Percentiles rank a stretch among this genome's conserved stretches.
Conservation (phyloP, 768 basidiomycete species). For the Pilatotrama ljubarskyi region DNA sequence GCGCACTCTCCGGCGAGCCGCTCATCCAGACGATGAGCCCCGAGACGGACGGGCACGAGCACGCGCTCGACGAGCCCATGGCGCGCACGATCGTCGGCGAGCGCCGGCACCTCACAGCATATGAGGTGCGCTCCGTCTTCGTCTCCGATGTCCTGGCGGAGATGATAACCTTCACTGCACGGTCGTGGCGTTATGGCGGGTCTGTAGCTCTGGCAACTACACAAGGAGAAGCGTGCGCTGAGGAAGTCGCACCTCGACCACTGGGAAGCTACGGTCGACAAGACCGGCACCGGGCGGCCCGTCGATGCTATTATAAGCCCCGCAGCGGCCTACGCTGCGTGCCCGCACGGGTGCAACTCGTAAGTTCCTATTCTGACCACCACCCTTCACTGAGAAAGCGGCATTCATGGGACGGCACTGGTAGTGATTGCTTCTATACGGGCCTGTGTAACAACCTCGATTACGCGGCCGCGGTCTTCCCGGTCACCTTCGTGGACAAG, state of each 20-base stretch:
- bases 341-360: slow-evolving; percentile 47
- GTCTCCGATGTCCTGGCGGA: too few relatives aligned
- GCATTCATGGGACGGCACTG: slow-evolving; percentile 16
- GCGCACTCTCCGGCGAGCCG: slow-evolving; percentile 45
- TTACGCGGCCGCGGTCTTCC: slow-evolving; percentile 45
- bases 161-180: too few relatives aligned
- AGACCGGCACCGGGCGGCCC: slow-evolving; percentile 49
- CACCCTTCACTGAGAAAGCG: slow-evolving; percentile 3
- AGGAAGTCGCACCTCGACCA: slow-evolving; percentile 49
- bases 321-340: slow-evolving; percentile 42
- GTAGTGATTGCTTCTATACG: slow-evolving; percentile 46
- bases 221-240: slow-evolving; percentile 40
- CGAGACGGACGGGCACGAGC: slow-evolving; percentile 32
- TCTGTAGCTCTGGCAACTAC: slow-evolving; percentile 48
- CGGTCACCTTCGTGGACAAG: slow-evolving; percentile 49
- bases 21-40: slow-evolving; percentile 41
- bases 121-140: slow-evolving; percentile 23
- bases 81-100: slow-evolving; percentile 46
- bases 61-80: slow-evolving; percentile 47
- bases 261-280: slow-evolving; percentile 45
- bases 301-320: slow-evolving; percentile 55
- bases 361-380: slow-evolving; percentile 23
- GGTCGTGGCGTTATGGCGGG: not conserved
- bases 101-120: slow-evolving; percentile 26
- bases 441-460: slow-evolving; percentile 49